A percentile compares a stretch with the other conserved stretches of the same genome.
These are phyloP conservation scores for Colletotrichum gigasporum DNA, from an alignment of 2,329 filamentous ascomycete species.

Conservation along the genomic window DNA sequence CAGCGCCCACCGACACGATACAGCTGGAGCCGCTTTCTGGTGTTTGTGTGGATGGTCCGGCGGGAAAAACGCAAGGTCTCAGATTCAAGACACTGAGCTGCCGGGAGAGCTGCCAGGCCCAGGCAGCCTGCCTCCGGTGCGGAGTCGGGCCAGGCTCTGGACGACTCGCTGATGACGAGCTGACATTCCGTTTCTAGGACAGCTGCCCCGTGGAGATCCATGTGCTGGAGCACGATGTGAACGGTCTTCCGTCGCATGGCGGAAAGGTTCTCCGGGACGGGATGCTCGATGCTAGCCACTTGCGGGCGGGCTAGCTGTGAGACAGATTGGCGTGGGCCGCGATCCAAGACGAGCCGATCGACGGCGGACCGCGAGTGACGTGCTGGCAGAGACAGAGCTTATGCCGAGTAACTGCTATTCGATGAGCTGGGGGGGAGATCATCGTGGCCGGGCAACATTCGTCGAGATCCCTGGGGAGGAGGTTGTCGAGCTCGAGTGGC, in stretches of 20 bases:
- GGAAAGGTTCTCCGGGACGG: background rate
- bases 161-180: background rate
- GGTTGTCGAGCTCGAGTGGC: background rate
- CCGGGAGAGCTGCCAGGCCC: background rate
- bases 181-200: background rate
- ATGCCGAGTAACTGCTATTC: background rate
- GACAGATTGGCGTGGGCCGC: slow-evolving; percentile 14
- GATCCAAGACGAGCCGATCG: background rate
- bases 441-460: background rate
- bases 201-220: background rate
- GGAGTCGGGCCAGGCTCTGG: too few relatives aligned
- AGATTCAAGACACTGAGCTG: background rate
- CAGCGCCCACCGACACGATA: too few relatives aligned
- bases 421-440: background rate
- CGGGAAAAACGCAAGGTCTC: background rate
- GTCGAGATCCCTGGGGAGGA: background rate
- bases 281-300: background rate
- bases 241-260: background rate
- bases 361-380: background rate
- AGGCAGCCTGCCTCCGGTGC: background rate
- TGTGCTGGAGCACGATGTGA: background rate
- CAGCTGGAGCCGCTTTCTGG: too few relatives aligned
- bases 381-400: background rate
- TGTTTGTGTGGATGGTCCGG: background rate
- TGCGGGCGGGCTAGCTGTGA: background rate